Evolutionary conservation across 306 rosid species (phyloP).

Genomic region (Pterocarpus santalinus): DNA sequence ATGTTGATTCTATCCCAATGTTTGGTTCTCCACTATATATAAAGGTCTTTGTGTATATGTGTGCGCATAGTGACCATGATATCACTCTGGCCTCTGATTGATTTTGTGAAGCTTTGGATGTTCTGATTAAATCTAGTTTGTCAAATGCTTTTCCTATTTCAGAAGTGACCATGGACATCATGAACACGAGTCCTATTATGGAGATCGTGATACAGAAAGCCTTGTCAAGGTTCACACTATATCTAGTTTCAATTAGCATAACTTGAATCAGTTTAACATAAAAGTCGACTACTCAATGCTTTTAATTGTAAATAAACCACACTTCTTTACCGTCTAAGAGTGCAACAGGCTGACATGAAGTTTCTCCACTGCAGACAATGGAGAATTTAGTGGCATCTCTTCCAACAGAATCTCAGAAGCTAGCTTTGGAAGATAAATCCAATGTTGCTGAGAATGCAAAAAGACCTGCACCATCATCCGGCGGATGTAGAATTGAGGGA

Average conservation of each 20-base stretch:
- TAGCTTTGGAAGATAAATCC: constrained; percentile 72
- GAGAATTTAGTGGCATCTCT: constrained; percentile 74
- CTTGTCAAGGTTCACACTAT: constrained; percentile 77
- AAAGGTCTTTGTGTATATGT: not conserved
- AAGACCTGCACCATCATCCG: constrained; percentile 92
- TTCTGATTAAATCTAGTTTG: constrained; percentile 36
- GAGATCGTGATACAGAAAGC: constrained; percentile 93
- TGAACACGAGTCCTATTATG: constrained; percentile 94
- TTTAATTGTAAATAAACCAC: constrained; percentile 28
- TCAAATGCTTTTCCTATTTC: constrained; percentile 47
- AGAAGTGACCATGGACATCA: constrained; percentile 96
- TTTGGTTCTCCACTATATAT: constrained; percentile 28
- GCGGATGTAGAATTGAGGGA: constrained; percentile 96
- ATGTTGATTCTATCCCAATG: constrained; percentile 9
- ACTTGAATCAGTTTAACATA: constrained; percentile 33
- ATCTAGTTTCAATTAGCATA: constrained; percentile 37
- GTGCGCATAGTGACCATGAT: constrained; percentile 1
- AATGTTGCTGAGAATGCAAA: constrained; percentile 52
- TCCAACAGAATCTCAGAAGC: constrained; percentile 63
- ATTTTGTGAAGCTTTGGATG: constrained; percentile 35
- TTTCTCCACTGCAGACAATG: constrained; percentile 67
- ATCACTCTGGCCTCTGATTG: constrained; percentile 22
- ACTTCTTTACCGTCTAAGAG: constrained; percentile 29
- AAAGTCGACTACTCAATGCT: constrained; percentile 12
- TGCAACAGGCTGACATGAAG: constrained; percentile 34